These are phyloP conservation scores for Trichophaea hybrida DNA, from an alignment of 2,329 filamentous ascomycete species.

Conservation along the genomic window DNA sequence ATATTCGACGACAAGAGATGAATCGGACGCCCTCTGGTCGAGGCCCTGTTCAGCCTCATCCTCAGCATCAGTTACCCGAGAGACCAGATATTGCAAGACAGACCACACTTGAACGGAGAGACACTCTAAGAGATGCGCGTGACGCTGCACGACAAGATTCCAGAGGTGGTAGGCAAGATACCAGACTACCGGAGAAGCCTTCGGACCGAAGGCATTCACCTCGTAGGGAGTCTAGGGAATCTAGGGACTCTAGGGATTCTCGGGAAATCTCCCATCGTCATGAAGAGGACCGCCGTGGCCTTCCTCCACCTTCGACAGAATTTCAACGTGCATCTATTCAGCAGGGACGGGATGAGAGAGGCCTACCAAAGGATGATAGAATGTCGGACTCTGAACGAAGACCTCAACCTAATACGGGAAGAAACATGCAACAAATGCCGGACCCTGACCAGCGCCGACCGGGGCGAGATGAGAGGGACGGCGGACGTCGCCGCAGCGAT, in stretches of 20 bases:
- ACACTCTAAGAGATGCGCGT: background rate
- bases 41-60: conserved; percentile 2
- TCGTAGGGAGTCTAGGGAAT: background rate
- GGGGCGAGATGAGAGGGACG: conserved; percentile 17
- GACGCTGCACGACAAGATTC: background rate
- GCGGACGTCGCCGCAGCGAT: conserved; percentile 18
- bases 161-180: conserved; percentile 1
- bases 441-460: background rate
- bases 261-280: background rate
- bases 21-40: background rate
- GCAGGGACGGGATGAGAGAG: background rate
- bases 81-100: conserved; percentile 10
- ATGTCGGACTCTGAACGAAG: background rate
- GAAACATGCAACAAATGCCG: background rate
- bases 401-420: background rate
- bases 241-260: background rate
- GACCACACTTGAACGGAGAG: background rate
- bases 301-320: background rate
- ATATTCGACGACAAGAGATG: conserved; percentile 8
- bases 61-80: conserved; percentile 20
- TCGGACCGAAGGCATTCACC: background rate
- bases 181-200: conserved; percentile 3
- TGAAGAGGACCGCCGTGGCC: background rate
- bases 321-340: background rate
- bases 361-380: background rate